phyloP scores from a whole-genome alignment of 2,329 filamentous ascomycete genomes.

The Trichoderma koningiopsis region DNA sequence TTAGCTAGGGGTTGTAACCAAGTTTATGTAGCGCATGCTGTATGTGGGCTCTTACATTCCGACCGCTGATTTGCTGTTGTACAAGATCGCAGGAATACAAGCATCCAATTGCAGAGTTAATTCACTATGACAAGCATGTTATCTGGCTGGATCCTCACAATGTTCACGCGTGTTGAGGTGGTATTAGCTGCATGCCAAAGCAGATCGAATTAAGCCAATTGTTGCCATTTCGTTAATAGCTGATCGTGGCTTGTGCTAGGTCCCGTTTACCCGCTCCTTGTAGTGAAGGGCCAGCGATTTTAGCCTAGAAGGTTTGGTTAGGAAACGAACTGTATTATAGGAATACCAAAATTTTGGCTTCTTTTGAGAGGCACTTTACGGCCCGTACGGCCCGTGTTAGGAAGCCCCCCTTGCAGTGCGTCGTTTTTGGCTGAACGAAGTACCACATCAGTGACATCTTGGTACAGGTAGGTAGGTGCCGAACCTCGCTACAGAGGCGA shows the following conservation, averaged over 20 bases:
- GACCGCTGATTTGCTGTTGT: no score
- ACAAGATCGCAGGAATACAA: neutral
- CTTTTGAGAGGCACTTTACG: neutral
- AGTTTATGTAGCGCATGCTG: neutral
- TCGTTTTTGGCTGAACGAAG: neutral
- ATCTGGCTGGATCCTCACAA: neutral
- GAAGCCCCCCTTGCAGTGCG: neutral
- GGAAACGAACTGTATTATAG: neutral
- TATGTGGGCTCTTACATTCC: neutral
- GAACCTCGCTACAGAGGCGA: no score
- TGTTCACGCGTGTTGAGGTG: neutral
- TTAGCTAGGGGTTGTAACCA: neutral
- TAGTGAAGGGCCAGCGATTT: neutral
- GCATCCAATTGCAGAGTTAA: neutral
- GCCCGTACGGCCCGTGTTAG: neutral
- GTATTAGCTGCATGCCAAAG: neutral
- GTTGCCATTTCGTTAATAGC: neutral
- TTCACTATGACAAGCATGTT: neutral
- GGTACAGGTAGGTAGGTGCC: no score
- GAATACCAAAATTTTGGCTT: neutral
- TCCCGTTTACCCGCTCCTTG: neutral
- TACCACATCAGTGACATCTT: neutral
- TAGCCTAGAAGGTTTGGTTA: neutral
- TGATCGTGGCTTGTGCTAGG: neutral
- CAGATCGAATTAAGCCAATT: neutral